A percentile compares a stretch with the other conserved stretches of the same genome.
Evolutionary conservation across 116 monocot genomes (phyloP).

Genomic region (Dioscorea cayenensis): DNA sequence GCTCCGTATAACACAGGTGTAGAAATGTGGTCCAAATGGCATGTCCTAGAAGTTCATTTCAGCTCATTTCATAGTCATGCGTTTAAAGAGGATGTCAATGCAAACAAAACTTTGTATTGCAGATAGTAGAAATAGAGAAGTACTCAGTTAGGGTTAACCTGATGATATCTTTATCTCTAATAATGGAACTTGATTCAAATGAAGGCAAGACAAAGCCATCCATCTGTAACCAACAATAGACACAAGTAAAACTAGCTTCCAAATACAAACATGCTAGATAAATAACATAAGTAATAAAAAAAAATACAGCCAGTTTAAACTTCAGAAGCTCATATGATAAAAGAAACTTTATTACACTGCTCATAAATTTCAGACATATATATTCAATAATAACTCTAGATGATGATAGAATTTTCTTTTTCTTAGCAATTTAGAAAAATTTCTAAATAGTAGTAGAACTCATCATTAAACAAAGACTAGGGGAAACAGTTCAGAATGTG

Average conservation of each 20-base stretch:
- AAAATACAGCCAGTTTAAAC: neutral
- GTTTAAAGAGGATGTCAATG: neutral
- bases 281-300: neutral
- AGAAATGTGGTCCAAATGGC: neutral
- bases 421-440: no score
- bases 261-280: neutral
- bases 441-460: no score
- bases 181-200: neutral
- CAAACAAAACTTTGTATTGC: neutral
- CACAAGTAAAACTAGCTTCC: neutral
- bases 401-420: no score
- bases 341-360: no score
- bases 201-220: conserved; percentile 1
- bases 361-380: no score
- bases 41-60: neutral
- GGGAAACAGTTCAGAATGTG: no score
- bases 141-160: neutral
- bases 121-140: neutral
- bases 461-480: no score
- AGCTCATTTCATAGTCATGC: neutral
- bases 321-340: no score
- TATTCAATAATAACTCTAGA: no score
- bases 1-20: no score
- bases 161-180: conserved; percentile 3
- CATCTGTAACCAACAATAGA: neutral